Evolutionary conservation across 2,329 filamentous ascomycete species (phyloP), one percentile per base, ranked within the genome.

Genomic region (Xylaria sp.): DNA sequence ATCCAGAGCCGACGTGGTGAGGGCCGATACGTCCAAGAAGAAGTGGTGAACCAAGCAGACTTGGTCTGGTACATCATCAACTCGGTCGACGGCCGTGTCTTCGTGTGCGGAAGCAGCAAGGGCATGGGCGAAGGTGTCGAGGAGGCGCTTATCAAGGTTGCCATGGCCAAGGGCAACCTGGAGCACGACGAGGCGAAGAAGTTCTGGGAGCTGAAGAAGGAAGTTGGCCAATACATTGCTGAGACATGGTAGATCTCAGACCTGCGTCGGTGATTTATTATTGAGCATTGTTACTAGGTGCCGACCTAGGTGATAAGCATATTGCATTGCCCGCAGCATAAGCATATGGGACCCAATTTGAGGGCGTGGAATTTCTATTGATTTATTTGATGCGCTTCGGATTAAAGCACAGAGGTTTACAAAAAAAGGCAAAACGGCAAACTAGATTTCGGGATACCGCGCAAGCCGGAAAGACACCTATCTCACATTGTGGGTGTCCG

Each of bases 11-110:
- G 90, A 61, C 86, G 85, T 57, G 92, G 92, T 54, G 92, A 94
- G 74, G 93, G 93, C 71, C 91, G 92, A 72, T 99, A 99, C 77
- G 96, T 99, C 1, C 96, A 99, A 78, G 96, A 99, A 76, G 96
- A 98, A 80, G 95, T 99, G 8, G 85, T 88, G 11, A 87, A 93
- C 71, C 96, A 98, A 79, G 93, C 94, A 1, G 96, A 98, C 77
- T 87, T 98, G n/a, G 95, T 98, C 17, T 99, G 96, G 96, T 97
- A 93, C 79, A 94, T 98, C 71, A 92, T 97, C 84, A 98, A 98
- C 79, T 90, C 94, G 1, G 85, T 98, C n/a, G 96, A 99, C 76
- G 96, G 96, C 0, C 90, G 96, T 61, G 90, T 98, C 61, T 99
- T 99, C 78, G 96, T 99, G 67, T 99, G 96, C 79, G 96, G 96